phyloP scores from a whole-genome alignment of 2,329 filamentous ascomycete species.

The Xylaria digitata region DNA sequence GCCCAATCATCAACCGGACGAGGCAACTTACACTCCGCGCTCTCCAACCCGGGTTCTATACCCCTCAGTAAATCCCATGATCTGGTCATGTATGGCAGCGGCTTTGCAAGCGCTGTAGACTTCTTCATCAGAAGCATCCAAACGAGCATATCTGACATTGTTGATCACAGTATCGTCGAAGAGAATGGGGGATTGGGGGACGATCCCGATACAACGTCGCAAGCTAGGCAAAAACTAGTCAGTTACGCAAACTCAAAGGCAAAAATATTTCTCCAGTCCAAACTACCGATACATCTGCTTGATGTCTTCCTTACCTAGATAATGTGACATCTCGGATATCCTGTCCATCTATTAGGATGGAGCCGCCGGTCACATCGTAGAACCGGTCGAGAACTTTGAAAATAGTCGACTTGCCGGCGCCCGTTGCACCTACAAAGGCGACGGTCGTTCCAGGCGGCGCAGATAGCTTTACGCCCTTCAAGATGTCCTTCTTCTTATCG shows the following conservation, averaged over 20 bases:
- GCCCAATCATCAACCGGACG: not conserved
- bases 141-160: conserved; percentile 65
- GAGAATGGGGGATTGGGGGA: conserved; percentile 58
- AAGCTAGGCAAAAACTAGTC: conserved; percentile 47
- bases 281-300: not conserved
- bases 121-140: conserved; percentile 60
- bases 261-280: not conserved
- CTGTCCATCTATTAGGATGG: conserved; percentile 59
- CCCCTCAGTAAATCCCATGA: conserved; percentile 63
- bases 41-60: conserved; percentile 66
- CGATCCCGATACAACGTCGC: conserved; percentile 57
- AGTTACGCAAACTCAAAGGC: not conserved
- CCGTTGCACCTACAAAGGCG: conserved; percentile 70
- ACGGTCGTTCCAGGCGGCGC: conserved; percentile 65
- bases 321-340: conserved; percentile 58
- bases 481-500: conserved; percentile 67
- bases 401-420: conserved; percentile 64
- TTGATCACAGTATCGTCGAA: conserved; percentile 68
- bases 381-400: conserved; percentile 63
- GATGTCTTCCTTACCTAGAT: conserved; percentile 44
- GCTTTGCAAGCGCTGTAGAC: conserved; percentile 63
- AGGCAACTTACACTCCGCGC: conserved; percentile 57
- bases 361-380: conserved; percentile 60
- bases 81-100: conserved; percentile 66
- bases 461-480: conserved; percentile 64